Percentiles rank a stretch among this genome's conserved stretches.
These are phyloP conservation scores for Zygnema cylindricum DNA, from an alignment of 139 green algal genomes.

Conservation along the genomic window DNA sequence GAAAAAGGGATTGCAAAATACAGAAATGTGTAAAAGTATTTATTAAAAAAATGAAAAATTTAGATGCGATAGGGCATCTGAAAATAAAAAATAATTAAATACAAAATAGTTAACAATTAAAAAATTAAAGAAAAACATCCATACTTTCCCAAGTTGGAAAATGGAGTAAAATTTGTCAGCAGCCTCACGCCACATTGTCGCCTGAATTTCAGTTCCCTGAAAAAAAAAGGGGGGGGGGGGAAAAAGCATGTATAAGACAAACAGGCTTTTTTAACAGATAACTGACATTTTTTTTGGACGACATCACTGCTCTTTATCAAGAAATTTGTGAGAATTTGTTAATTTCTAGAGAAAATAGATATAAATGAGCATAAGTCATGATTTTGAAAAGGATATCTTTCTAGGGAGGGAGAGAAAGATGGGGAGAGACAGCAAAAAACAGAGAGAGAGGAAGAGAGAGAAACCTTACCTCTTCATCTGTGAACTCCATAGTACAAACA, in stretches of 20 bases:
- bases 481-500: constrained; percentile 60
- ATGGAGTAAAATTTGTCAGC: constrained; percentile 56
- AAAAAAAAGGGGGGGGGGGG: not conserved
- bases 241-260: not conserved
- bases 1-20: too few relatives aligned
- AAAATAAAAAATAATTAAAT: too few relatives aligned
- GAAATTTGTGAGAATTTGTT: not conserved
- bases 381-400: not conserved
- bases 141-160: constrained; percentile 49
- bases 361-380: not conserved
- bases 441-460: not conserved
- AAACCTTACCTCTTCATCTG: constrained; percentile 44
- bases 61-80: too few relatives aligned
- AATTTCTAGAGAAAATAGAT: not conserved
- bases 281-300: not conserved
- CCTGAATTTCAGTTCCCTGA: constrained; percentile 80
- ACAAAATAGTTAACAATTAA: too few relatives aligned
- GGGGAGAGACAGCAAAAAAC: constrained; percentile 4
- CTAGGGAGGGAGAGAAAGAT: not conserved
- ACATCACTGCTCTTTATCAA: constrained; percentile 3
- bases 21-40: too few relatives aligned
- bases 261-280: not conserved
- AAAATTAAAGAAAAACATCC: not conserved
- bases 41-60: too few relatives aligned
- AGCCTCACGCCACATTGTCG: constrained; percentile 76